Conservation (phyloP, 257 asterid genomes). For the Nicotiana knightiana region DNA sequence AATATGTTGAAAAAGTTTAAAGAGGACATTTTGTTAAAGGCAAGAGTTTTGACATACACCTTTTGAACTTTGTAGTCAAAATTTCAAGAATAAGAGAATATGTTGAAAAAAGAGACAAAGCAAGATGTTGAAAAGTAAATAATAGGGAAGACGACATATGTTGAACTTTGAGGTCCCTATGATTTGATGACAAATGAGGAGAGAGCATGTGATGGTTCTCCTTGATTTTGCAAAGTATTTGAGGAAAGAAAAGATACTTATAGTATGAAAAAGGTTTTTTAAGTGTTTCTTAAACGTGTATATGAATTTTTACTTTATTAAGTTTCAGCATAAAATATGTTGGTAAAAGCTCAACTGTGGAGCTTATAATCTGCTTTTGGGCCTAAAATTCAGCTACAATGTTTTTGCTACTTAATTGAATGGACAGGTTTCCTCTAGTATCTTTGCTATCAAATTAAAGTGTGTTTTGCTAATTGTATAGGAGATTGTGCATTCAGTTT, state of each 20-base stretch:
- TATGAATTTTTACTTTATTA: background rate
- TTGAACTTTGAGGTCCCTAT: background rate
- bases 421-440: background rate
- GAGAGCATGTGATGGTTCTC: background rate
- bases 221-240: background rate
- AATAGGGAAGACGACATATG: background rate
- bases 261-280: background rate
- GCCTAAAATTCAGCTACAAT: background rate
- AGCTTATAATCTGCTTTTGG: background rate
- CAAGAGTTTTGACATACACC: background rate
- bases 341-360: background rate
- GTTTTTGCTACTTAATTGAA: background rate
- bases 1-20: background rate
- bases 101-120: background rate
- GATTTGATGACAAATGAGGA: background rate
- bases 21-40: background rate
- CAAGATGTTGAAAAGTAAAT: background rate
- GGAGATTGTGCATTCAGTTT: background rate
- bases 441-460: background rate
- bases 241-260: background rate
- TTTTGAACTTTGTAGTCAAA: background rate
- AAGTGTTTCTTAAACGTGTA: background rate
- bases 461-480: background rate
- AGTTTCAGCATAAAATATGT: background rate
- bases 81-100: background rate